Evolutionary conservation across 2,329 filamentous ascomycete species (phyloP).

Genomic region (Apiospora hydei): DNA sequence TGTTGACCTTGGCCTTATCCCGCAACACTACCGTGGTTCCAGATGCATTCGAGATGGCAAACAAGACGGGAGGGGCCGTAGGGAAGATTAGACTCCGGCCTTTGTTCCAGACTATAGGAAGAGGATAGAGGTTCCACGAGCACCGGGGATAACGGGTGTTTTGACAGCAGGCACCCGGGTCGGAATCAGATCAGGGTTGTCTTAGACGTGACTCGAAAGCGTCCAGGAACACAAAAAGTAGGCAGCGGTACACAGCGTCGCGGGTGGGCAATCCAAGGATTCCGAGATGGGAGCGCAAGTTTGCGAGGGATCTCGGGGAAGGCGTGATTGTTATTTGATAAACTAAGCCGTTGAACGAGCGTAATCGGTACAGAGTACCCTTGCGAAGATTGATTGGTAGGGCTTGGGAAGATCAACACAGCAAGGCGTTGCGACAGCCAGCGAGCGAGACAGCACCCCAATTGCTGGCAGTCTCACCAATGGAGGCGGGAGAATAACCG

Average conservation of each 20-base stretch:
- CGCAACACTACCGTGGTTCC: background rate
- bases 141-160: constrained; percentile 10
- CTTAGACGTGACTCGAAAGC: constrained; percentile 8
- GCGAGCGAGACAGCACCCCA: background rate
- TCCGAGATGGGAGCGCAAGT: constrained; percentile 28
- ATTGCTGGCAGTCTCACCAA: constrained; percentile 8
- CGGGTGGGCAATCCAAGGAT: constrained; percentile 8
- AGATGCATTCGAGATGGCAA: constrained; percentile 4
- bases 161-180: constrained; percentile 15
- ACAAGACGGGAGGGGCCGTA: constrained; percentile 5
- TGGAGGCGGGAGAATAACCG: background rate
- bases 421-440: background rate
- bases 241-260: constrained; percentile 2
- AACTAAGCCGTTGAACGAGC: constrained; percentile 49
- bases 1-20: constrained; percentile 31
- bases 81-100: too few species aligned
- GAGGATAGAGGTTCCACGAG: background rate
- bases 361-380: constrained; percentile 63
- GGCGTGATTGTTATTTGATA: constrained; percentile 25
- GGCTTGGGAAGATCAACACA: background rate
- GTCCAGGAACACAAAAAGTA: background rate
- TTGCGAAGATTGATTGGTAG: constrained; percentile 16
- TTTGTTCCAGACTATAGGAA: constrained; percentile 13
- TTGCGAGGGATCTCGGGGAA: constrained; percentile 28
- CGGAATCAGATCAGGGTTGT: background rate